Evolutionary conservation across 306 rosid species (phyloP), one percentile per base, ranked within the genome.

Genomic region (Arachis stenosperma): DNA sequence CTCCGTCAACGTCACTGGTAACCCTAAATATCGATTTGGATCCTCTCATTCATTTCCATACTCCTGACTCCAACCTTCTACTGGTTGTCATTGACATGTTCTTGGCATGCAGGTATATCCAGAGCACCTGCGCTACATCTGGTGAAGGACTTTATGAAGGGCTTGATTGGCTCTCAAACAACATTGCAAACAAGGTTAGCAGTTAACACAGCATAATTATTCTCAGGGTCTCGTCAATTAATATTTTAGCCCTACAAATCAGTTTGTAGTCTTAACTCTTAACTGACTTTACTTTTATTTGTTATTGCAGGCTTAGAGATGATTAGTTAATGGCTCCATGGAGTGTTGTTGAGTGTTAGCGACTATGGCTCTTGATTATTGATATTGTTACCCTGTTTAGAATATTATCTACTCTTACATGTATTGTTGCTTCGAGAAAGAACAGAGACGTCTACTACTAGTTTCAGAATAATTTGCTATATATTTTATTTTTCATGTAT

Each of bases 1-100:
- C 96, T 89, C 61, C 96, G 96, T 62, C 96, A 90, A 78, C 96
- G 96, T 62, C 96, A 90, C 87, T 90, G 96, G 96, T 90, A 83
- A 81, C 41, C 13, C 51, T 6, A 13, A 73, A 17, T 22, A 22
- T 62, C n/a, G 2, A 22, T 15, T 39, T 36, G 42, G 61, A 30
- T 60, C 43, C 6, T 59, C 70, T 15, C 69, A 39, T 17, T 9
- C 2, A 13, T 61, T 15, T 17, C 41, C 37, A 27, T 7, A 41
- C 80, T 65, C 37, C 17, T 2, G 9, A 2, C 33, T 33, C 56
- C 37, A 67, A 52, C 54, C 33, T 33, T 54, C 7, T 47, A 37
- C n/a, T 4, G 51, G 50, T 59, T 15, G 10, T 41, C 50, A 27
- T 48, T 47, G 5, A 37, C 77, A 47, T 56, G 73, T 54, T 29